Evolutionary conservation across 2,329 filamentous ascomycete genomes (phyloP), one percentile per base, ranked within the genome.

Genomic region (Fusarium temperatum): DNA sequence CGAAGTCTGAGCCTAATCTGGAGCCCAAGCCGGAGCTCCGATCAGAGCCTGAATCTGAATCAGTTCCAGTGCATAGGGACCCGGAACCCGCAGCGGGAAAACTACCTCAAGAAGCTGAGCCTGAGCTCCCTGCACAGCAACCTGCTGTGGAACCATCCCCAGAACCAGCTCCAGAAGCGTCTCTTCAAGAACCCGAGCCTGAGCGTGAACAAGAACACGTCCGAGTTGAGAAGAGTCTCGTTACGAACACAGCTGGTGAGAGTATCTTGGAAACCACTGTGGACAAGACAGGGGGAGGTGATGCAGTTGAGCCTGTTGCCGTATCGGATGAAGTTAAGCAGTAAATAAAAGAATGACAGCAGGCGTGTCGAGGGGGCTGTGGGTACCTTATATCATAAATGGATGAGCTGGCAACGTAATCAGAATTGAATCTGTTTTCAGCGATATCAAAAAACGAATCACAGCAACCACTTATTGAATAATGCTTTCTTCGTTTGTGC

Each of bases 171-270:
- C 68, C 47, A 38, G 64, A 70, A 53, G 11, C 36, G 8, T 32
- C 28, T 15, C 57, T 35, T 11, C 50, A 74, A 18, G 66, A 68
- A 30, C 35, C 18, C 7, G 28, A 60, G 8, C 35, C n/a, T 14
- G 24, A 54, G 7, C 44, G 36, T 38, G 68, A 62, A 24, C 57
- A 63, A 48, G 72, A 65, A 26, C 45, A 55, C 10, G 36, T 51
- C 17, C 56, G 61, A 24, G 63, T 76, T 26, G 76, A 81, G 45
- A 83, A 85, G 77, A 83, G 83, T 1, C 77, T 85, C 24, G 83
- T 79, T 30, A 78, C 81, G 17, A 85, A 86, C 70, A 83, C 79
- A 57, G 85, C 84, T 12, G 85, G 85, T 6, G 85, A 86, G 77
- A 81, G 82, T 38, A 78, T 87, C n/a, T 72, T 85, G 15, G 80